Evolutionary conservation across 805 yeast genomes (phyloP), one percentile per base, ranked within the genome.

Genomic region (Tetrapisispora iriomotensis): DNA sequence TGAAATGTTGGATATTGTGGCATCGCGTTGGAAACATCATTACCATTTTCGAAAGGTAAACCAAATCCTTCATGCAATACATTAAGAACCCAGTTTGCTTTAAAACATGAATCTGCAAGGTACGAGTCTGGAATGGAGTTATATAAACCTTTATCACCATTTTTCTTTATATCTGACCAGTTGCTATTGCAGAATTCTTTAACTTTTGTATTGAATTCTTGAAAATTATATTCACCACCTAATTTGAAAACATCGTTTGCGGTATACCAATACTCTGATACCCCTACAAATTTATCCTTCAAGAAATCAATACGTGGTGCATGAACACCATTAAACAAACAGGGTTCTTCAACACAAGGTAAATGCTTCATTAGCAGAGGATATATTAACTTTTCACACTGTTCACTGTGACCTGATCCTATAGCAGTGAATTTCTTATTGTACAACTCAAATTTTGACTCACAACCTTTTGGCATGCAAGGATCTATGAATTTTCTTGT

Each of bases 261-360:
- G 1, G 96, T 86, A 57, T 92, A 90, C 96, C 97, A 92, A 64
- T 86, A 92, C 61, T 92, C 98, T 7, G 95, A 84, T 18, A 90
- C 80, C 0, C 98, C 98, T 22, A 92, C 82, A 61, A 92, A 88
- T 51, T 77, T 82, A 51, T 86, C 94, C 36, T 70, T 70, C 12
- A 71, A 70, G 54, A 85, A 86, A 62, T 88, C 86, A 44, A 92
- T 75, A 23, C 71, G 74, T 4, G 98, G 98, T 0, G 87, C 95
- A 64, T 90, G 96, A 13, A 86, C 86, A 24, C 97, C 98, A 60
- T 88, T 87, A 58, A 92, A 92, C 24, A 90, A 64, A 60, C 98
- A 92, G 1, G 96, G 97, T 27, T 76, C 79, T 42, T 85, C 95
- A 19, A 65, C 65, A 61, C 98, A 92, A 0, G 95, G 94, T 28